These are phyloP conservation scores for Heritiera fomes DNA, from an alignment of 345 rosid species.

Conservation along the genomic window DNA sequence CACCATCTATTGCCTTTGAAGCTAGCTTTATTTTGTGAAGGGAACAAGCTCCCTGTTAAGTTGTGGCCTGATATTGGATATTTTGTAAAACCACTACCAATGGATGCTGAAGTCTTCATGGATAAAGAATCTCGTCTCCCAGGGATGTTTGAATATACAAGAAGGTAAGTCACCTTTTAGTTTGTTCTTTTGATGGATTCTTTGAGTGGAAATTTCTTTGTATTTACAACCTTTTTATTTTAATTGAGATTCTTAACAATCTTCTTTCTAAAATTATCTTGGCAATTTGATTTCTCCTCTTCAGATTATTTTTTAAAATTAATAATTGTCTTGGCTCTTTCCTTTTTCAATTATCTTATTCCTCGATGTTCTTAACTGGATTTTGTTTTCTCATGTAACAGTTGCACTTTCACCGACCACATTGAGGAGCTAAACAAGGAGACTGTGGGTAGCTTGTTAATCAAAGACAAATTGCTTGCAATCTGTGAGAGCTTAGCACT, in stretches of 20 bases:
- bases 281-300: no score
- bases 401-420: conserved; percentile 76
- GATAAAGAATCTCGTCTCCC: conserved; percentile 68
- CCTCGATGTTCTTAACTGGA: no score
- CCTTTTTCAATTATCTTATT: no score
- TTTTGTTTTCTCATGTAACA: conserved; percentile 23
- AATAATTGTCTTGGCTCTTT: no score
- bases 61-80: conserved; percentile 94
- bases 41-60: conserved; percentile 69
- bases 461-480: conserved; percentile 66
- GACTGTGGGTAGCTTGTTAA: conserved; percentile 29
- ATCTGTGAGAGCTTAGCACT: conserved; percentile 71
- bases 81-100: conserved; percentile 79
- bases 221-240: no score
- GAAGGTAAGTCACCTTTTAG: conserved; percentile 53
- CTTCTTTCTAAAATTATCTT: no score
- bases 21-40: conserved; percentile 54
- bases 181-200: background rate
- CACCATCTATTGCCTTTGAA: conserved; percentile 91
- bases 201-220: background rate
- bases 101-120: conserved; percentile 57
- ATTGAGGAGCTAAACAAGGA: conserved; percentile 57
- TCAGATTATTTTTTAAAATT: no score
- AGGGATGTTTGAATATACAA: conserved; percentile 86
- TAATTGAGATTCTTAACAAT: no score